These are phyloP conservation scores for Phaffomyces opuntiae DNA, from an alignment of 805 yeast genomes.

Conservation along the genomic window DNA sequence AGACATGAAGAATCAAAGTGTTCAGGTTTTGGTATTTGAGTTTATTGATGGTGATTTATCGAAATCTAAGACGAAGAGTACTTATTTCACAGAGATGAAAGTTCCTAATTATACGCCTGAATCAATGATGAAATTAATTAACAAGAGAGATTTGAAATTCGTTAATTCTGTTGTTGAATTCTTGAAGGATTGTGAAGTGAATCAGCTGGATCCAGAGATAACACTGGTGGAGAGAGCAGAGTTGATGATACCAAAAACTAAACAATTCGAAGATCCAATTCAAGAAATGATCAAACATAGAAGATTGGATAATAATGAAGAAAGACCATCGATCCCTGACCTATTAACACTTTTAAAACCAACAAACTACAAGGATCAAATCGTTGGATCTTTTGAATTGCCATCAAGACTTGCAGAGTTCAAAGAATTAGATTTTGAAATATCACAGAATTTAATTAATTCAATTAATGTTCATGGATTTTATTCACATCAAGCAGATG, in stretches of 20 bases:
- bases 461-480: constrained; percentile 48
- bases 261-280: constrained; percentile 53
- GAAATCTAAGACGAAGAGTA: constrained; percentile 40
- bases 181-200: constrained; percentile 24
- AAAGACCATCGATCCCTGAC: constrained; percentile 38
- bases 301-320: constrained; percentile 16
- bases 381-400: constrained; percentile 43
- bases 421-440: constrained; percentile 33
- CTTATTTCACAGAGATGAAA: constrained; percentile 37
- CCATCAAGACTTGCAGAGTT: constrained; percentile 40
- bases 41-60: constrained; percentile 60
- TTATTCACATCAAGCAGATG: constrained; percentile 79
- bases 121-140: constrained; percentile 54
- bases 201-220: constrained; percentile 33
- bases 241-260: constrained; percentile 39
- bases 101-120: constrained; percentile 46
- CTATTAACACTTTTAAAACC: constrained; percentile 45
- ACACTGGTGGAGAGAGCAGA: constrained; percentile 32
- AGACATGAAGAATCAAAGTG: constrained; percentile 26
- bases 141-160: constrained; percentile 50
- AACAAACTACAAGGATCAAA: constrained; percentile 56
- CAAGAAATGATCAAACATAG: constrained; percentile 42
- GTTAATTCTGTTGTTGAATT: constrained; percentile 31
- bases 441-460: constrained; percentile 44
- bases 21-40: constrained; percentile 64